Evolutionary conservation across 306 rosid genomes (phyloP).

Genomic region (Elaeagnus macrophylla): DNA sequence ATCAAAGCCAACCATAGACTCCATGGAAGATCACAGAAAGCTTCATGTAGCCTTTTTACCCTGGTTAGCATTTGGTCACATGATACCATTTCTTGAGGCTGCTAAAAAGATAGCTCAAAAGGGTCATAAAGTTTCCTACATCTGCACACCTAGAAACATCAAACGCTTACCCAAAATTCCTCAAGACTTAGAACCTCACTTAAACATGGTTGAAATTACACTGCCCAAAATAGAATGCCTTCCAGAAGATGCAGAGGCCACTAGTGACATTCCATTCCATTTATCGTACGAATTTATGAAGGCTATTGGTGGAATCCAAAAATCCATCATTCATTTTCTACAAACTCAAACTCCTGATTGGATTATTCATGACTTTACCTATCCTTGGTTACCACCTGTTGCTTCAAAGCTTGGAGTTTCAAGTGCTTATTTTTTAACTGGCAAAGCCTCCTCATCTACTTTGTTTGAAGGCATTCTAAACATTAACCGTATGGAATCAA

Average conservation of each 20-base stretch:
- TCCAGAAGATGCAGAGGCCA: neutral
- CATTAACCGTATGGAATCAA: neutral
- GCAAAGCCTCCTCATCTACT: neutral
- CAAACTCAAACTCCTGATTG: neutral
- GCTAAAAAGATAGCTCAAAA: neutral
- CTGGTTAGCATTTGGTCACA: neutral
- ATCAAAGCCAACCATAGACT: neutral
- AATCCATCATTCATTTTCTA: neutral
- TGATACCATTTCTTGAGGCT: neutral
- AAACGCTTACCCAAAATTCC: neutral
- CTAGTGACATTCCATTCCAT: neutral
- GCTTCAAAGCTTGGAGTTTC: neutral
- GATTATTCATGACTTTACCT: neutral
- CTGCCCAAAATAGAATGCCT: neutral
- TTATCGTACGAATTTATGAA: neutral
- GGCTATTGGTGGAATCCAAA: neutral
- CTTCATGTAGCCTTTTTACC: neutral
- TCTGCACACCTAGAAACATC: neutral
- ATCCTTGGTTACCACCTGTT: neutral
- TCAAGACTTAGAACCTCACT: neutral
- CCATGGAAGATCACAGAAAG: neutral
- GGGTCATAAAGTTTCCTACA: neutral
- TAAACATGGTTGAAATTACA: neutral
- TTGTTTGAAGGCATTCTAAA: neutral
- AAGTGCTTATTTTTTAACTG: neutral